Conservation (phyloP, 306 rosid genomes). For the Corylus avellana region DNA sequence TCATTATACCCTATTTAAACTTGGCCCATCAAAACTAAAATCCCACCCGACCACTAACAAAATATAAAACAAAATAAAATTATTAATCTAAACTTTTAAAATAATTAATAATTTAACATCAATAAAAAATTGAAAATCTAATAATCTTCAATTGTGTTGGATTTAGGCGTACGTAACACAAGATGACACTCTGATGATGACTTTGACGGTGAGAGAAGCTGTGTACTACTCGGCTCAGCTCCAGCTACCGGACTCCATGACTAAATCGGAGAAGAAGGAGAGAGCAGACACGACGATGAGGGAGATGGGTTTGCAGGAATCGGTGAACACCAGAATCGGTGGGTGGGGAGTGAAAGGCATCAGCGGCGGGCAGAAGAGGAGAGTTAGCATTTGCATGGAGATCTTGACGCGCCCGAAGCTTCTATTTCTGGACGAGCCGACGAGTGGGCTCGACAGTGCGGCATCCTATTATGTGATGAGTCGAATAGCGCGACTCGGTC, state of each 20-base stretch:
- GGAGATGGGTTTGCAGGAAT: slow-evolving; percentile 73
- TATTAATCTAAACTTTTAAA: too few relatives aligned
- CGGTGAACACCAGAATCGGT: slow-evolving; percentile 62
- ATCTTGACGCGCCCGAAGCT: slow-evolving; percentile 56
- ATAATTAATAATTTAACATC: too few relatives aligned
- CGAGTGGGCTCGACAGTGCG: slow-evolving; percentile 80
- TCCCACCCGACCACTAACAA: too few relatives aligned
- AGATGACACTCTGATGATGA: slow-evolving; percentile 45
- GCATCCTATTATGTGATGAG: slow-evolving; percentile 75
- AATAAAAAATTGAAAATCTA: too few relatives aligned
- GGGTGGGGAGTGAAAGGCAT: slow-evolving; percentile 59
- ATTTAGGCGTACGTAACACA: slow-evolving; percentile 51
- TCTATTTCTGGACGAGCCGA: slow-evolving; percentile 76
- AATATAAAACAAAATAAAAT: too few relatives aligned
- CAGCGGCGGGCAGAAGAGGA: slow-evolving; percentile 72
- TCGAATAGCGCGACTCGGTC: slow-evolving; percentile 41
- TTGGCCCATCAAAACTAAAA: too few relatives aligned
- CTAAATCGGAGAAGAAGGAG: slow-evolving; percentile 54
- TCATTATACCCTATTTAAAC: too few relatives aligned
- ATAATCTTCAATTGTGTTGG: neutral
- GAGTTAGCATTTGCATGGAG: slow-evolving; percentile 76
- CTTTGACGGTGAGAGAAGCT: slow-evolving; percentile 55
- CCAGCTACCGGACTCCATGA: slow-evolving; percentile 63
- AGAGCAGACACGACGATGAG: slow-evolving; percentile 58
- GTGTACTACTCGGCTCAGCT: slow-evolving; percentile 66